These are phyloP conservation scores for Manihot esculenta DNA, from an alignment of 441 rosid species.

Conservation along the genomic window DNA sequence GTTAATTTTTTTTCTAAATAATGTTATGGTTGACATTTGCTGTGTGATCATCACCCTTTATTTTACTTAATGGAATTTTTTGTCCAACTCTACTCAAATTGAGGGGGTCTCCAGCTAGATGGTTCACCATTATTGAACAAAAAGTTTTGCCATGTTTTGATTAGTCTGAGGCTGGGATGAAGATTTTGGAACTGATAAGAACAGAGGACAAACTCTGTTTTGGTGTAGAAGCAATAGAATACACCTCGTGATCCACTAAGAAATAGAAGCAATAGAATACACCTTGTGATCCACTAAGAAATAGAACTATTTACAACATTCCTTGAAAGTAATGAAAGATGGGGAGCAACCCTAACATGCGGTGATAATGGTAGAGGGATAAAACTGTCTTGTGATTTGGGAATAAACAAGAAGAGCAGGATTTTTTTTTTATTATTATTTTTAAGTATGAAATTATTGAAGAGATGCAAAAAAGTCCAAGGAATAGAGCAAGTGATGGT, in stretches of 20 bases:
- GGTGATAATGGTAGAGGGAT: no score
- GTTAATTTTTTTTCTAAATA: neutral
- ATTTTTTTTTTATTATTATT: no score
- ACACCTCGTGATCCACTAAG: neutral
- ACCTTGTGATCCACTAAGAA: neutral
- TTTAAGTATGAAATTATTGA: neutral
- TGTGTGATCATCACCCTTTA: neutral
- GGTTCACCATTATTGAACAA: neutral
- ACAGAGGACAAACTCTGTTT: neutral
- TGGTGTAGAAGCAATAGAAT: neutral
- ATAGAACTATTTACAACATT: neutral
- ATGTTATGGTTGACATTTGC: no score
- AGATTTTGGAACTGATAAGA: conserved; percentile 6
- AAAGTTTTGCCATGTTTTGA: neutral
- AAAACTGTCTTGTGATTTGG: no score
- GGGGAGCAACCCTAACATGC: neutral
- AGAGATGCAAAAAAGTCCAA: neutral
- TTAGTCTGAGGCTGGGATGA: neutral
- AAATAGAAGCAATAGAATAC: neutral
- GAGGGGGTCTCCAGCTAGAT: neutral
- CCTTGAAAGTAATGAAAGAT: neutral
- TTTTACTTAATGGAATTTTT: neutral
- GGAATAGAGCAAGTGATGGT: neutral
- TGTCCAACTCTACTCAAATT: neutral
- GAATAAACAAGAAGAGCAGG: no score